Conservation (phyloP, 2,329 filamentous ascomycete genomes). For the Colletotrichum musae region DNA sequence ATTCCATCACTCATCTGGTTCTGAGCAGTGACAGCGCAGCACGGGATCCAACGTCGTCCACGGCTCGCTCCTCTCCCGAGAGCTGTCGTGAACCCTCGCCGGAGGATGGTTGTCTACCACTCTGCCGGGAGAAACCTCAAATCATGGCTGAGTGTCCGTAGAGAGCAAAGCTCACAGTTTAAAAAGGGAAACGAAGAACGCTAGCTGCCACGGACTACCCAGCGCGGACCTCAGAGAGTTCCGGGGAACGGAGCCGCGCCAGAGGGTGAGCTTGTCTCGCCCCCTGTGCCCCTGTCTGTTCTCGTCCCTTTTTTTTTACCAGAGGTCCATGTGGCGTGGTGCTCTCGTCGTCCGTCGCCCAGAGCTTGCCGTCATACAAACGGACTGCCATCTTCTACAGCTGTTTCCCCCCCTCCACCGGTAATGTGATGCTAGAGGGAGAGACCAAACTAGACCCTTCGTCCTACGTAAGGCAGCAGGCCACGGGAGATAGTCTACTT, state of each 20-base stretch:
- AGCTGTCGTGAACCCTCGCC: not conserved
- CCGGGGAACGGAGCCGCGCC: slow-evolving; percentile 28
- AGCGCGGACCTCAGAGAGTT: slow-evolving; percentile 13
- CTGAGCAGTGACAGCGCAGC: not conserved
- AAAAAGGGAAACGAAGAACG: not conserved
- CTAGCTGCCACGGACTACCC: not conserved
- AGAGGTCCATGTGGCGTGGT: slow-evolving; percentile 27
- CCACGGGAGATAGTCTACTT: not conserved
- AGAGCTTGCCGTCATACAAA: slow-evolving; percentile 8
- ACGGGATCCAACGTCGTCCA: not conserved
- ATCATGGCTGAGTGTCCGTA: too few relatives aligned
- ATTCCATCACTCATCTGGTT: slow-evolving; percentile 2
- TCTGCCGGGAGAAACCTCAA: too few relatives aligned
- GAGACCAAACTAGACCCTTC: not conserved
- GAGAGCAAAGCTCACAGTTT: too few relatives aligned
- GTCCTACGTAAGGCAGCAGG: not conserved
- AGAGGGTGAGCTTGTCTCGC: slow-evolving; percentile 20
- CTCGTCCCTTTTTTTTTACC: slow-evolving; percentile 4
- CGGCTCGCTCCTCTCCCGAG: not conserved
- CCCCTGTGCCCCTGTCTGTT: slow-evolving; percentile 15
- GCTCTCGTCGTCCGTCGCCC: not conserved
- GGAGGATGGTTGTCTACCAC: not conserved
- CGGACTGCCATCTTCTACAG: not conserved
- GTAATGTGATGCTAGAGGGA: not conserved
- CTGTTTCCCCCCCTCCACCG: not conserved